These are phyloP conservation scores for Chionographis japonica DNA, from an alignment of 106 monocot genomes.

Conservation along the genomic window DNA sequence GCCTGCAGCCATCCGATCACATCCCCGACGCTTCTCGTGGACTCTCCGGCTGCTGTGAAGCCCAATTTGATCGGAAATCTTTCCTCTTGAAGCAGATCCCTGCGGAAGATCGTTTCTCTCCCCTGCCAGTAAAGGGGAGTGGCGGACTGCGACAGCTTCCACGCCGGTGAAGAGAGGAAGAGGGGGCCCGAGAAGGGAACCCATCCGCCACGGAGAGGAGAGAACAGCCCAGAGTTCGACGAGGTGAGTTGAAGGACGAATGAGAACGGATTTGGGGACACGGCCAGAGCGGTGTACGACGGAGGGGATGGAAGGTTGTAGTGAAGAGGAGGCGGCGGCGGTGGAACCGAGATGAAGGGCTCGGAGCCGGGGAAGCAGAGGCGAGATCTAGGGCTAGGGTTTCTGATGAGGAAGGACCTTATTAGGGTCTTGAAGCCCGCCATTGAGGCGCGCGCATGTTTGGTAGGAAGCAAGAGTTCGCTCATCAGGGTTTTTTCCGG, in stretches of 20 bases:
- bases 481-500: no score
- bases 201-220: slow-evolving; percentile 7
- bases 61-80: slow-evolving; percentile 12
- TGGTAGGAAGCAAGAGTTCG: neutral
- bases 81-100: slow-evolving; percentile 20
- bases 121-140: slow-evolving; percentile 55
- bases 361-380: slow-evolving; percentile 3
- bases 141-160: slow-evolving; percentile 75
- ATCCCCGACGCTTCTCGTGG: neutral
- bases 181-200: slow-evolving; percentile 35
- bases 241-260: slow-evolving; percentile 21
- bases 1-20: slow-evolving; percentile 5
- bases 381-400: slow-evolving; percentile 22
- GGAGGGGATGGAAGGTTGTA: neutral
- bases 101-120: slow-evolving; percentile 28
- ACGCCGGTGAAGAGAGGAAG: slow-evolving; percentile 60
- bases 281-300: slow-evolving; percentile 2
- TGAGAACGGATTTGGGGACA: slow-evolving; percentile 11
- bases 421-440: slow-evolving; percentile 38
- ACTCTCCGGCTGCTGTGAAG: slow-evolving; percentile 8
- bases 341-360: neutral
- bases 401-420: slow-evolving; percentile 26
- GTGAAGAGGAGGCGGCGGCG: slow-evolving; percentile 3
- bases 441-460: slow-evolving; percentile 25
- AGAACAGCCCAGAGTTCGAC: slow-evolving; percentile 14